Evolutionary conservation across 1,284 basidiomycete genomes (phyloP).

Genomic region (Trichosporon sp.): DNA sequence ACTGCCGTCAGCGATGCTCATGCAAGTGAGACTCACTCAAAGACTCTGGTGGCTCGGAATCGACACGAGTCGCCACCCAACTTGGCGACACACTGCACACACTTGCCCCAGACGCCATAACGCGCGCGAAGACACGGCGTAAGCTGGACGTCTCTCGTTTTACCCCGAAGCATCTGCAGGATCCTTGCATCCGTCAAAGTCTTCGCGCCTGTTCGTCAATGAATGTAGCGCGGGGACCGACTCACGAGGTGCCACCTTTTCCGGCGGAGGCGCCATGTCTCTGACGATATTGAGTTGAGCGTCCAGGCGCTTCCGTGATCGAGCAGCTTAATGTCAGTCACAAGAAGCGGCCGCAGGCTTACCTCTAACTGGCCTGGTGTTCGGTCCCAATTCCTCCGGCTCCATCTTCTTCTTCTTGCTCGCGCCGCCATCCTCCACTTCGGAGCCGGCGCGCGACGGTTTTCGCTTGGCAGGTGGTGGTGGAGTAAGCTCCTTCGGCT

Average conservation of each 20-base stretch:
- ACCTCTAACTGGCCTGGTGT: neutral
- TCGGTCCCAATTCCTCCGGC: neutral
- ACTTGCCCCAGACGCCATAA: constrained; percentile 39
- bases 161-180: constrained; percentile 24
- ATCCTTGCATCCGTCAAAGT: constrained; percentile 26
- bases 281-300: constrained; percentile 14
- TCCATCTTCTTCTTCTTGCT: neutral
- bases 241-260: constrained; percentile 31
- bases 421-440: neutral
- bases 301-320: constrained; percentile 17
- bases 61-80: constrained; percentile 41
- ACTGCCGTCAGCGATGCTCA: constrained; percentile 6
- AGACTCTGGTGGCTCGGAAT: constrained; percentile 38
- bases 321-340: constrained; percentile 6
- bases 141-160: constrained; percentile 31
- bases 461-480: neutral
- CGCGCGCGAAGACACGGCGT: constrained; percentile 32
- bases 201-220: constrained; percentile 7
- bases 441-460: neutral
- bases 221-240: neutral
- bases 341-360: neutral
- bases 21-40: constrained; percentile 31
- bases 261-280: constrained; percentile 17
- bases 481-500: neutral
- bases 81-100: constrained; percentile 41